phyloP scores from a whole-genome alignment of 2,329 filamentous ascomycete species.

The Neofusicoccum laricinum region DNA sequence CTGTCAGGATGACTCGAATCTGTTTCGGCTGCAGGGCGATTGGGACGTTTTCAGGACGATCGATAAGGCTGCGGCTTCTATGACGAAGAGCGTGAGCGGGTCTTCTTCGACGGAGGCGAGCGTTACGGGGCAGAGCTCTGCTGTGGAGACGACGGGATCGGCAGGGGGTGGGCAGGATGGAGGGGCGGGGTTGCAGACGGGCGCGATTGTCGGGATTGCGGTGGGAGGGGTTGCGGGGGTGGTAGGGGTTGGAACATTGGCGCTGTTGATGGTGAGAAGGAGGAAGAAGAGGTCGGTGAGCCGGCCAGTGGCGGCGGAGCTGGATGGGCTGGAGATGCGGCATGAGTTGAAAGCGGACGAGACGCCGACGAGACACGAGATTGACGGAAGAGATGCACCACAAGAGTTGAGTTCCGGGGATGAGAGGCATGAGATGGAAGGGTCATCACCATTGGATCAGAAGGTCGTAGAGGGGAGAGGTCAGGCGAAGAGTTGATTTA shows the following conservation, averaged over 20 bases:
- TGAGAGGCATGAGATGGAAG: constrained; percentile 10
- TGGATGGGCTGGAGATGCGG: not conserved
- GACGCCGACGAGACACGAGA: not conserved
- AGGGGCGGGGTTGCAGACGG: not conserved
- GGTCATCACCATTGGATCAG: not conserved
- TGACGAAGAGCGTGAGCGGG: not conserved
- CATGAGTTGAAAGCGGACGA: constrained; percentile 6
- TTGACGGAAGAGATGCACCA: not conserved
- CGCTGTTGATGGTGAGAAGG: not conserved
- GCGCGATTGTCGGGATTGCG: not conserved
- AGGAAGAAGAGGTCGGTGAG: not conserved
- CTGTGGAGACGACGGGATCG: not conserved
- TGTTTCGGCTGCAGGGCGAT: not conserved
- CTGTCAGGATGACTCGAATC: not conserved
- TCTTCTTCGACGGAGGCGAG: not conserved
- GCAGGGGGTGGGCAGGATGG: not conserved
- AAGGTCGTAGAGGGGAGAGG: not conserved
- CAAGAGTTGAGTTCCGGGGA: constrained; percentile 1
- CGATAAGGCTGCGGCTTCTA: not conserved
- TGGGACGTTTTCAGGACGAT: constrained; percentile 6
- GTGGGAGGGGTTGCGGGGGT: not conserved
- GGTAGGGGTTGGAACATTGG: not conserved
- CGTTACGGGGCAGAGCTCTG: not conserved
- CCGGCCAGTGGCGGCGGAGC: not conserved
- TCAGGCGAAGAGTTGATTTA: not conserved